A percentile compares a stretch with the other conserved stretches of the same genome.
phyloP scores from a whole-genome alignment of 192 early-diverging fungal species.

The Oehlia diaphana region DNA sequence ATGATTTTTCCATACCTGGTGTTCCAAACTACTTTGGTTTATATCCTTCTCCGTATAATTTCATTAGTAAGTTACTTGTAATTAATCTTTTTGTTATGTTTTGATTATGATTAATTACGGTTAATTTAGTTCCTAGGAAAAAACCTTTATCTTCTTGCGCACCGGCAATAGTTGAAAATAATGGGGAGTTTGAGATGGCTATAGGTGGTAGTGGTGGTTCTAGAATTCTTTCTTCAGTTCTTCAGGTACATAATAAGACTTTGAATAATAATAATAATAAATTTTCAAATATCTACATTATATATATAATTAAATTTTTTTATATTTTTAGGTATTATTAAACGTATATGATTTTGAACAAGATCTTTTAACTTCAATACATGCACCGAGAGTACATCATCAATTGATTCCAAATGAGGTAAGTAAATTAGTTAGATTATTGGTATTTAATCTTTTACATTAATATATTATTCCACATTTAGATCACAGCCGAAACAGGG shows the following conservation, averaged over 20 bases:
- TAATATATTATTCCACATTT: not conserved
- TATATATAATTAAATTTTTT: not conserved
- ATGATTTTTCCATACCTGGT: constrained; percentile 87
- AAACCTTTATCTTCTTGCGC: constrained; percentile 74
- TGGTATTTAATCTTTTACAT: not conserved
- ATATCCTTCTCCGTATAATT: constrained; percentile 84
- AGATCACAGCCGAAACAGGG: not conserved
- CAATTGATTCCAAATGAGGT: constrained; percentile 80
- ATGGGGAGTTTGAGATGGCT: constrained; percentile 70
- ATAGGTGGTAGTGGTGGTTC: constrained; percentile 88
- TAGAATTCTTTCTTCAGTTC: constrained; percentile 74
- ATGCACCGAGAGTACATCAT: constrained; percentile 79
- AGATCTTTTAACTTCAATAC: constrained; percentile 68
- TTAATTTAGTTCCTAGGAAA: constrained; percentile 65
- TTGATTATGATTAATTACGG: constrained; percentile 15
- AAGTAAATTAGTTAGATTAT: not conserved
- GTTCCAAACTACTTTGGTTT: constrained; percentile 76
- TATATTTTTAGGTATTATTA: constrained; percentile 59
- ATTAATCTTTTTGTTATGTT: not conserved
- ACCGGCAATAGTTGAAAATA: constrained; percentile 65
- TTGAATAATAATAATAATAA: not conserved
- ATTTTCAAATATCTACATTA: too few species aligned
- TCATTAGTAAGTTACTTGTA: constrained; percentile 43
- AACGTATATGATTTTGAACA: constrained; percentile 74
- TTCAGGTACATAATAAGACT: constrained; percentile 42